Base-by-base conservation (phyloP, 2,329 filamentous ascomycete genomes). In the Dactylellina sp. region DNA sequence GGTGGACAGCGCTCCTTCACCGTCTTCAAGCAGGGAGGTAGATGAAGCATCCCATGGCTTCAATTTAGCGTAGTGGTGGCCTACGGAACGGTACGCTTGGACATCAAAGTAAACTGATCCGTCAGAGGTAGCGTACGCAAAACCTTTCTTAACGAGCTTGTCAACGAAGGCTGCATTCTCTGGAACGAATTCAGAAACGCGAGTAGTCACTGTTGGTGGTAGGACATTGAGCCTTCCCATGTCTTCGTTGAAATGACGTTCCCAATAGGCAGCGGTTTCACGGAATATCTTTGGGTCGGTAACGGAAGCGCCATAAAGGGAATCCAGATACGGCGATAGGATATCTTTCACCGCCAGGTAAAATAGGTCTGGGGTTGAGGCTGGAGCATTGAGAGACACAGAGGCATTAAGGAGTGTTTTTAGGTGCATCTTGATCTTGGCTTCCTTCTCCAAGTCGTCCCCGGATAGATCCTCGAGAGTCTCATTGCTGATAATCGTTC, bases 81-180 rank as follows among this genome's bases (percentile, higher is more conserved):
- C 93, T 0, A 88, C 88, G 77, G 88, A 88, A 80, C 97, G 93
- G 79, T 97, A 98, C 0, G 91, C 88, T 2, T 85, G 84, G 76
- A 96, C 97, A 78, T 97, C 94, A 76, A 97, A 98, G 81, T 97
- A 97, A 0, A 98, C 92, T 0, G 92, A 96, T 0, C 93, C 93
- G 77, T 95, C 91, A 0, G 84, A 81, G 0, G 86, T 87, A 35
- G 82, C 83, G 79, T 98, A 98, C 1, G 89, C 94, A 77, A 93
- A 97, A 0, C 91, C 90, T 79, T 97, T 96, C 57, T 90, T 83
- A 20, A 96, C 88, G 65, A 97, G 91, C 76, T 86, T 88, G 78
- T 94, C 87, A 0, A 97, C 92, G 76, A 96, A 97, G 7, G 86
- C 84, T 49, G 91, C 92, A 79, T 98, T 97, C 79, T 96, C 89